Evolutionary conservation across 352 stramenopile species (phyloP).

Genomic region (Globisporangium barbulae): DNA sequence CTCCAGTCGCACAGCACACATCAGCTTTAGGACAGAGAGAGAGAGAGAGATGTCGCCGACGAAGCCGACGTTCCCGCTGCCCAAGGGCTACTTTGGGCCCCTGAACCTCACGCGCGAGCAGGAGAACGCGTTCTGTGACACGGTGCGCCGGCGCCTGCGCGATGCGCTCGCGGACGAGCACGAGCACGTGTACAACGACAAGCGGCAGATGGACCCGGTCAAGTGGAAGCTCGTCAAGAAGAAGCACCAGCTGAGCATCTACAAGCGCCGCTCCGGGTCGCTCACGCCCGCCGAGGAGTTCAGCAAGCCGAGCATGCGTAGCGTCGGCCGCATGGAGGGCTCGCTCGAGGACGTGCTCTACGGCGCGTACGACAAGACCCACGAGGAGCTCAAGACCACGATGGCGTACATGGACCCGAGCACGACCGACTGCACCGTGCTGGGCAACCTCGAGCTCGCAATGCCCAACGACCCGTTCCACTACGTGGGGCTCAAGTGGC

Average conservation of each 20-base stretch:
- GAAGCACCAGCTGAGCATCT: constrained; percentile 38
- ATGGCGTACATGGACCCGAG: constrained; percentile 27
- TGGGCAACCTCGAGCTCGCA: constrained; percentile 38
- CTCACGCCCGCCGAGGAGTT: background rate
- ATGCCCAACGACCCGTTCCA: constrained; percentile 36
- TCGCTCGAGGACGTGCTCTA: constrained; percentile 52
- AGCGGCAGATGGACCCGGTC: constrained; percentile 25
- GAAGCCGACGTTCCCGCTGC: constrained; percentile 20
- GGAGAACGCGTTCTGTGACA: constrained; percentile 25
- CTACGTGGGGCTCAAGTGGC: constrained; percentile 51
- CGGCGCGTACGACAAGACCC: constrained; percentile 31
- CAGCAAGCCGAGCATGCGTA: constrained; percentile 29
- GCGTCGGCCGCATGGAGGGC: constrained; percentile 34
- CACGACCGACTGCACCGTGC: constrained; percentile 32
- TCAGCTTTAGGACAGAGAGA: background rate
- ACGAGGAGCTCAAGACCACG: constrained; percentile 36
- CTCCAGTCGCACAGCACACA: background rate
- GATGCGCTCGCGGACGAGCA: constrained; percentile 33
- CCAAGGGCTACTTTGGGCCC: constrained; percentile 26
- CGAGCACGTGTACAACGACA: constrained; percentile 21
- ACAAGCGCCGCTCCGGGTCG: constrained; percentile 19
- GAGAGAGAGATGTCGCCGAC: background rate
- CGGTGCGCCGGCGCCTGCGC: constrained; percentile 25
- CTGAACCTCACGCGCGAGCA: constrained; percentile 26
- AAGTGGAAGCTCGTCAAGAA: constrained; percentile 46